Evolutionary conservation across 2,329 filamentous ascomycete genomes (phyloP), one percentile per base, ranked within the genome.

Genomic region (Exutisphaerella laricina): DNA sequence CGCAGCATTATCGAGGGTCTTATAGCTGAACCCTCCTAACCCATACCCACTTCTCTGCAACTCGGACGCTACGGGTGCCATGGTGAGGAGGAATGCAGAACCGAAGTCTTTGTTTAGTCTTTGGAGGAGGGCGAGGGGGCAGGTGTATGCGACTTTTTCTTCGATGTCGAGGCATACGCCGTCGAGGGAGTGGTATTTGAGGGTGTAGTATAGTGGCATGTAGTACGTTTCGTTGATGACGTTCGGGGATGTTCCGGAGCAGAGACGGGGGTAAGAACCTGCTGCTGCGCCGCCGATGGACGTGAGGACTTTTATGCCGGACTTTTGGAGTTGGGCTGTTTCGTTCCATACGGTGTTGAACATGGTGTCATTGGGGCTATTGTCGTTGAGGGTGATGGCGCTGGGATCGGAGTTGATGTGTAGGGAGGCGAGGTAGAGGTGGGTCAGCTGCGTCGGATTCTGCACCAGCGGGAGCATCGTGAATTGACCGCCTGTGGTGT

Each of bases 131-230:
- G 50, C 49, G 5, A 56, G 44, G n/a, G 58, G 47, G 40, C 52
- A 57, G 20, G 47, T 42, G 21, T 58, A 38, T 10, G 47, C 32
- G 22, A 59, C 55, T 16, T 31, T 21, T 40, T 61, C 58, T 48
- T 61, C 58, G 31, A 60, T 59, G 42, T 60, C 58, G 17, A 61
- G 46, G 38, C 60, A 56, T 9, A 61, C 41, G 26, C 58, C 58
- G 23, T 60, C 48, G 29, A 61, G 35, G 12, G 51, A 52, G 35
- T 56, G 48, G 26, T 46, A 39, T 16, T 49, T 51, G 33, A 61
- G 29, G 26, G 50, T 54, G 16, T 52, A 41, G 23, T 50, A 53
- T 12, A 61, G 47, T 1, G 57, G 55, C 28, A 41, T 45, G 36
- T 60, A 61, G 39, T 56, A 57, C 6, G 41, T 33, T 31, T 55